These are phyloP conservation scores for Aphanomyces invadans DNA, from an alignment of 352 stramenopile genomes.

Conservation along the genomic window DNA sequence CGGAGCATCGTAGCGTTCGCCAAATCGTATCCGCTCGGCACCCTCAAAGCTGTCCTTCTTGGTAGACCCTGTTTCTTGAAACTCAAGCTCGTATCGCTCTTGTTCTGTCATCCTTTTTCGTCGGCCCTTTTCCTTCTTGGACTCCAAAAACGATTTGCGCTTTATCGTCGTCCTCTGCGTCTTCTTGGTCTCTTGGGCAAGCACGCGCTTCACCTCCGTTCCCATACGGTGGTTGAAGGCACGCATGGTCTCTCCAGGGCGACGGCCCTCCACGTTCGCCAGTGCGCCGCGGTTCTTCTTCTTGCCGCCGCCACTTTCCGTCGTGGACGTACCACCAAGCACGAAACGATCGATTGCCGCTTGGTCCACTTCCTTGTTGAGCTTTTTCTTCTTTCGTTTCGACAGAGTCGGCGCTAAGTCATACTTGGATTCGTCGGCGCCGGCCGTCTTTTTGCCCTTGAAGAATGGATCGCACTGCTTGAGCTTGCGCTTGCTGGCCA, in stretches of 20 bases:
- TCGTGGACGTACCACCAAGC: constrained; percentile 29
- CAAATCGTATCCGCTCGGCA: constrained; percentile 53
- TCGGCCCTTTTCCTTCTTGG: constrained; percentile 71
- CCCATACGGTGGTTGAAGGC: constrained; percentile 82
- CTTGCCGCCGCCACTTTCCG: constrained; percentile 22
- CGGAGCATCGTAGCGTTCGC: constrained; percentile 70
- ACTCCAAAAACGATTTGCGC: constrained; percentile 60
- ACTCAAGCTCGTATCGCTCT: constrained; percentile 70
- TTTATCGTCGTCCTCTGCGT: constrained; percentile 59
- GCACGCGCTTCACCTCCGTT: constrained; percentile 72
- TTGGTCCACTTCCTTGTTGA: constrained; percentile 54
- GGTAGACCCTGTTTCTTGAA: constrained; percentile 48
- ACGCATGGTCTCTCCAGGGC: constrained; percentile 56
- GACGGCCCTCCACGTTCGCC: constrained; percentile 7
- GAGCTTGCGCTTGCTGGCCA: constrained; percentile 72
- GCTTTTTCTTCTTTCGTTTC: constrained; percentile 65
- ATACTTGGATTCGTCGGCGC: constrained; percentile 60
- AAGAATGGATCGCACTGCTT: constrained; percentile 85
- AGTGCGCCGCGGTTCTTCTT: constrained; percentile 19
- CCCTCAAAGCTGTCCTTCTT: constrained; percentile 73
- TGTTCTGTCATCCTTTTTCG: constrained; percentile 75
- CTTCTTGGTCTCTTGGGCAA: constrained; percentile 80
- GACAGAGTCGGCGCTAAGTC: constrained; percentile 62
- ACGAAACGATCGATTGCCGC: constrained; percentile 59
- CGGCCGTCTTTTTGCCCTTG: constrained; percentile 58